Evolutionary conservation across 2,329 filamentous ascomycete genomes (phyloP), one percentile per base, ranked within the genome.

Genomic region (Neonectria faginata): DNA sequence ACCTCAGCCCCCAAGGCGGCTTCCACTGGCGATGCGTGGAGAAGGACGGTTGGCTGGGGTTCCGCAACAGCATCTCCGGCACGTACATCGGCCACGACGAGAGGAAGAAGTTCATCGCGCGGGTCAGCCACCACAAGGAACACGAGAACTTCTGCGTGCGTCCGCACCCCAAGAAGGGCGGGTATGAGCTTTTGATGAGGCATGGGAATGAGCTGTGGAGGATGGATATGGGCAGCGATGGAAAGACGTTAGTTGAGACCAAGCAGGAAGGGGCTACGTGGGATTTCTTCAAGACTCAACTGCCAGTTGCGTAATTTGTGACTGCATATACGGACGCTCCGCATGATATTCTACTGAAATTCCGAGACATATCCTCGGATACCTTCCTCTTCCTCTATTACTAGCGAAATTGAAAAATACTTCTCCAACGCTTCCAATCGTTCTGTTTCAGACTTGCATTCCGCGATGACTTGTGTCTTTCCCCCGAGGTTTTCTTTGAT

Each of bases 361-460:
- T 68, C 65, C 12, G 66, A 69, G 9, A 57, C 33, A 25, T 62
- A 68, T 12, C 59, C 55, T n/a, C 1, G 20, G 27, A 71, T 69
- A 8, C 63, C 63, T 33, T 56, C 25, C 20, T 42, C 52, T 39
- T 71, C 70, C 22, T 69, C 76, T 2, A 76, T 69, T 1, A 72
- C 78, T 45, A 89, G 73, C 16, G 75, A 68, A 61, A 88, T 80
- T 3, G 76, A 79, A 70, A 88, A 88, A 69, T 83, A 81, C 57
- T 79, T 79, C 47, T 78, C 77, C 65, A 89, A 70, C 5, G 82
- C 84, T 47, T 70, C 60, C 20, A 86, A 73, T 9, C 87, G 76
- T 47, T 87, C 79, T 6, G 77, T 74, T 68, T 89, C 86, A 0
- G 66, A 82, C 57, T 79, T 72, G n/a, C 85, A 73, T 5, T 48